These are phyloP conservation scores for Candida tetrigidarum DNA, from an alignment of 1,139 yeast genomes.

Conservation along the genomic window DNA sequence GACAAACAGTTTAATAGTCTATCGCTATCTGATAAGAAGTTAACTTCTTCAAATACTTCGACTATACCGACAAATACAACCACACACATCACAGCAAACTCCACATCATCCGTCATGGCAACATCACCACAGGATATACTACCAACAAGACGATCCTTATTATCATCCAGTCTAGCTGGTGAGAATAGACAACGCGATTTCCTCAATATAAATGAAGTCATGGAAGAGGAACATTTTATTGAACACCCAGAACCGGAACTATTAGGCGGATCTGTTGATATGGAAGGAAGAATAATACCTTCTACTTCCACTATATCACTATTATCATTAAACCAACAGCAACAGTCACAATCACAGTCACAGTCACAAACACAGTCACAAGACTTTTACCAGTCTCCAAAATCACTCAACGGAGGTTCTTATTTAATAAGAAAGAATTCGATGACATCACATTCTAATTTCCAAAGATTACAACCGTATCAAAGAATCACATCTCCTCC, in stretches of 20 bases:
- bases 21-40: slow-evolving; percentile 8
- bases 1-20: slow-evolving; percentile 8
- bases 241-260: slow-evolving; percentile 59
- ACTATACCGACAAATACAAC: neutral
- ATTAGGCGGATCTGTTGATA: slow-evolving; percentile 58
- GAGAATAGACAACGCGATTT: slow-evolving; percentile 16
- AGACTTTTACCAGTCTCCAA: slow-evolving; percentile 4
- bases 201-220: slow-evolving; percentile 11
- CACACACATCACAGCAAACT: neutral
- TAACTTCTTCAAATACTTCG: neutral
- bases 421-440: slow-evolving; percentile 10
- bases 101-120: neutral
- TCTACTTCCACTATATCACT: slow-evolving; percentile 59
- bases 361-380: slow-evolving; percentile 13
- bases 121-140: slow-evolving; percentile 6
- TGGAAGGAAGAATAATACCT: slow-evolving; percentile 54
- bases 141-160: slow-evolving; percentile 25
- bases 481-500: slow-evolving; percentile 39
- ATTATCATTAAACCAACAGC: slow-evolving; percentile 43
- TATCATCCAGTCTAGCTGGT: slow-evolving; percentile 31
- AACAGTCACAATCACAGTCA: slow-evolving; percentile 11
- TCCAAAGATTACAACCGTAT: slow-evolving; percentile 41
- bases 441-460: slow-evolving; percentile 11
- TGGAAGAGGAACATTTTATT: slow-evolving; percentile 12
- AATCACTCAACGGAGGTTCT: slow-evolving; percentile 10